A percentile compares a stretch with the other conserved stretches of the same genome.
Evolutionary conservation across 805 yeast genomes (phyloP).

Genomic region (Schwanniomyces vanrijiae): DNA sequence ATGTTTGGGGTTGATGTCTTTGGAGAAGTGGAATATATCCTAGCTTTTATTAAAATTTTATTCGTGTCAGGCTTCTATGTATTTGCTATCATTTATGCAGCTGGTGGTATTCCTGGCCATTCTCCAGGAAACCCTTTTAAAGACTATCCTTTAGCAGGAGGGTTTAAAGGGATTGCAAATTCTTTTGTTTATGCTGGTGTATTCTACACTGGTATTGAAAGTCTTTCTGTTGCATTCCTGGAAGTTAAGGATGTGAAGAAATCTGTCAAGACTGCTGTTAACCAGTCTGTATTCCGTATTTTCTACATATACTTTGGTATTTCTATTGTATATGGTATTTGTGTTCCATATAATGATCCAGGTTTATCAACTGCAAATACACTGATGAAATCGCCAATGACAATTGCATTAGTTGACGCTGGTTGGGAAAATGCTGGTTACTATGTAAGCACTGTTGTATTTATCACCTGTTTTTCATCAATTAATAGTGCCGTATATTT

Average conservation of each 20-base stretch:
- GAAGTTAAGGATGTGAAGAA: constrained; percentile 3
- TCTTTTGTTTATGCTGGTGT: constrained; percentile 48
- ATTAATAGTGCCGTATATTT: constrained; percentile 12
- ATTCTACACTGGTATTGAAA: constrained; percentile 17
- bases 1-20: constrained; percentile 26
- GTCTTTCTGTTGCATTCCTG: constrained; percentile 5
- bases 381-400: constrained; percentile 11
- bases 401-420: constrained; percentile 11
- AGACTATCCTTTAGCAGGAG: constrained; percentile 7
- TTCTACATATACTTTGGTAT: constrained; percentile 5
- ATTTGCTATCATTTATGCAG: constrained; percentile 25
- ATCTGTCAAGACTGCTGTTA: constrained; percentile 11
- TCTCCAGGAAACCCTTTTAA: constrained; percentile 12
- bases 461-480: constrained; percentile 10
- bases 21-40: constrained; percentile 28
- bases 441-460: constrained; percentile 10
- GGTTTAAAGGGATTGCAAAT: constrained; percentile 39
- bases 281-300: constrained; percentile 8
- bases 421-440: constrained; percentile 13
- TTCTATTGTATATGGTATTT: constrained; percentile 4
- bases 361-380: constrained; percentile 8
- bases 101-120: constrained; percentile 10
- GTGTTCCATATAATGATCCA: constrained; percentile 5
- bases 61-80: constrained; percentile 27
- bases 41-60: constrained; percentile 37